These are phyloP conservation scores for Mycena epipterygia DNA, from an alignment of 768 basidiomycete species.

Conservation along the genomic window DNA sequence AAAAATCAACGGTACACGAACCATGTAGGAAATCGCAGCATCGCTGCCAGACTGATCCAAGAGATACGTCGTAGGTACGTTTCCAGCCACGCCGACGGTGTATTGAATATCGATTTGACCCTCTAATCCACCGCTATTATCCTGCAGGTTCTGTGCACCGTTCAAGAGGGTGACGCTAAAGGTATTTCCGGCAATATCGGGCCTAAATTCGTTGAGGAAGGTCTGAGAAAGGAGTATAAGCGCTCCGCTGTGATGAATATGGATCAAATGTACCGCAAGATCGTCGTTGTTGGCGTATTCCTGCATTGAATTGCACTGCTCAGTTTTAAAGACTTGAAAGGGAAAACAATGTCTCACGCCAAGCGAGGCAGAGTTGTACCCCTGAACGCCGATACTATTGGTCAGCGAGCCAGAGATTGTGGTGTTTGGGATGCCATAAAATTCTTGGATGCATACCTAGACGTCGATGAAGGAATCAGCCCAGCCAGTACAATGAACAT, in stretches of 20 bases:
- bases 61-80: constrained; percentile 21
- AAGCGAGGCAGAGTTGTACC: constrained; percentile 14
- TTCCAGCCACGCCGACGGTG: constrained; percentile 22
- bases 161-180: constrained; percentile 16
- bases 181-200: constrained; percentile 21
- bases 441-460: constrained; percentile 24
- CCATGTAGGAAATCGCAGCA: constrained; percentile 22
- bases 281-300: constrained; percentile 26
- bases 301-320: constrained; percentile 8
- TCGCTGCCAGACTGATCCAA: not conserved
- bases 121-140: constrained; percentile 21
- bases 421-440: constrained; percentile 21
- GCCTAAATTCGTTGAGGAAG: constrained; percentile 26
- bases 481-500: constrained; percentile 5
- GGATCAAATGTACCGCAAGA: constrained; percentile 11
- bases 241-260: not conserved
- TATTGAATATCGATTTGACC: constrained; percentile 27
- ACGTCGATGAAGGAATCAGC: constrained; percentile 1
- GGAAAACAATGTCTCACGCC: constrained; percentile 7
- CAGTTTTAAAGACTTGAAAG: constrained; percentile 11
- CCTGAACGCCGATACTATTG: constrained; percentile 21
- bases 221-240: constrained; percentile 12
- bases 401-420: constrained; percentile 23
- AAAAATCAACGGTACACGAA: constrained; percentile 12
- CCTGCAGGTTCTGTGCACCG: constrained; percentile 14